Conservation (phyloP, 2,329 filamentous ascomycete genomes). For the Parastagonospora avenae region DNA sequence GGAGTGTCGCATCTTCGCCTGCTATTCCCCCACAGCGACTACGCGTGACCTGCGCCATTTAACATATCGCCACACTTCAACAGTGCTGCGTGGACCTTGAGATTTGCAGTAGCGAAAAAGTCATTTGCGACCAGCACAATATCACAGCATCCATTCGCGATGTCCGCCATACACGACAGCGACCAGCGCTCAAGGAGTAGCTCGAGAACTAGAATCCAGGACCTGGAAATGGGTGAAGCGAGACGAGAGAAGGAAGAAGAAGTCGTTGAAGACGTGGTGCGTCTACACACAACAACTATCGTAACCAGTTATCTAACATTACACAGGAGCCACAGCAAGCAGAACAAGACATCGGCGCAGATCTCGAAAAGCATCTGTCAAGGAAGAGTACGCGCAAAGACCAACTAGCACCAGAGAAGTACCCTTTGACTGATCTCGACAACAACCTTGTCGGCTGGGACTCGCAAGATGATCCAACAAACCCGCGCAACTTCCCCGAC, state of each 20-base stretch:
- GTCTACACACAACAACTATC: not conserved
- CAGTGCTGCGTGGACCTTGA: not conserved
- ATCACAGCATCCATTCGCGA: slow-evolving; percentile 5
- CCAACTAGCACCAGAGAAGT: slow-evolving; percentile 32
- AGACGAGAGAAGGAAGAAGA: slow-evolving; percentile 12
- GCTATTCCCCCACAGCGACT: not conserved
- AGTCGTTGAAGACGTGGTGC: not conserved
- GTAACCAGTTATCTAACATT: not conserved
- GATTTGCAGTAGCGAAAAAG: not conserved
- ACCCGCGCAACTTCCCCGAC: slow-evolving; percentile 40
- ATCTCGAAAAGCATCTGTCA: slow-evolving; percentile 39
- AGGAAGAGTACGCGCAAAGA: slow-evolving; percentile 37
- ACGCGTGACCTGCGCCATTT: not conserved
- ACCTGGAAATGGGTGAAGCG: slow-evolving; percentile 23
- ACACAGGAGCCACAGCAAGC: slow-evolving; percentile 15
- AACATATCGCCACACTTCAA: not conserved
- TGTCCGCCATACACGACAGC: slow-evolving; percentile 23
- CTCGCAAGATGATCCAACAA: slow-evolving; percentile 36
- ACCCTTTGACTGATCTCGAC: slow-evolving; percentile 40
- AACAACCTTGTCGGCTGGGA: slow-evolving; percentile 46
- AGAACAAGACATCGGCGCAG: slow-evolving; percentile 24
- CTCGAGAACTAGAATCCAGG: slow-evolving; percentile 22
- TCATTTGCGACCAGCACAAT: not conserved
- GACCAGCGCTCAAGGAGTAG: slow-evolving; percentile 27
- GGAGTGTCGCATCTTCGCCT: not conserved